Base-by-base conservation (phyloP, 2,329 filamentous ascomycete species). In the Trichoderma sp. region DNA sequence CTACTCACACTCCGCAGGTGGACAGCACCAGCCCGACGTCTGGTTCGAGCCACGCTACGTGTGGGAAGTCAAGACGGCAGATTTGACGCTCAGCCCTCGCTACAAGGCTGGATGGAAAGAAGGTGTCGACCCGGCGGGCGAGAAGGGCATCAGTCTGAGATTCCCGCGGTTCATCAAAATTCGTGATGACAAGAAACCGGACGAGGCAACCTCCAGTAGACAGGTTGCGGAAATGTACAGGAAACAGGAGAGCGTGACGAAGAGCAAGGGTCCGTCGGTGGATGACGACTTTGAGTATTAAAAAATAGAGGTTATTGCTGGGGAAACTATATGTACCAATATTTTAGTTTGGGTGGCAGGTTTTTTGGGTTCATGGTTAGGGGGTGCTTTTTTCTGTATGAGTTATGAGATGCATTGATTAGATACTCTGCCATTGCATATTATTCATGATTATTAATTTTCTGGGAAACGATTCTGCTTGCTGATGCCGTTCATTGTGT, bases 211-310 rank as follows among this genome's bases (percentile, higher is more conserved):
- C 50, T 92, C 87, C 39, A 93, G 91, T 73, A 86, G 91, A 65
- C 93, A 96, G 82, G 93, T 99, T 64, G 95, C 94, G 0, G 96
- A 98, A 81, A 97, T 99, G 95, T 99, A 98, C 83, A 87, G 91
- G 75, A 95, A 93, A 83, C 96, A 99, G 84, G 95, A 98, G 85
- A 93, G 92, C 76, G 93, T 97, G 65, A 84, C 89, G 13, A 97
- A 96, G 86, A 94, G 85, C 71, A 97, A 97, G 84, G 93, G 92
- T 0, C 93, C 93, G 4, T 87, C 91, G 62, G 95, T 95, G 70
- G 96, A 99, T 85, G 95, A 98, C 83, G 95, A 98, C 81, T 99
- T 98, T 83, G 96, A 99, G 85, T 99, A 99, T 83, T 99, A 23
- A 82, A 82, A 62, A 20, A 28, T 63, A 15, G 57, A 30, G 28